Conservation (phyloP, 208 protist species). For the Angomonas ambiguus region DNA sequence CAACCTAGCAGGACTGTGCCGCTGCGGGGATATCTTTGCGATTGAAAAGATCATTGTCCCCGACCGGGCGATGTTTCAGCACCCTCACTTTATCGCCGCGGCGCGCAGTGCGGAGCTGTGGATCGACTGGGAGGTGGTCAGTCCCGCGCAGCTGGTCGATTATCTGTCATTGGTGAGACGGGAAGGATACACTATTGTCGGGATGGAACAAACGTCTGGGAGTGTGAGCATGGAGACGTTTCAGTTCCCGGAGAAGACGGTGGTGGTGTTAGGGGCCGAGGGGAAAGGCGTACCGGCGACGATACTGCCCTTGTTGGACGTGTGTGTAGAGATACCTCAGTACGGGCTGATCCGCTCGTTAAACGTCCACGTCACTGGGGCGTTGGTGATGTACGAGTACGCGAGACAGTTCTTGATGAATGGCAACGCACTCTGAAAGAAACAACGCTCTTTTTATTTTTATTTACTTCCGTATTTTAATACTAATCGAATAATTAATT, state of each 20-base stretch:
- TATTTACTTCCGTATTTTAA: constrained; percentile 12
- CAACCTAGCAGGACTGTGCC: constrained; percentile 86
- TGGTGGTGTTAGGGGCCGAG: constrained; percentile 84
- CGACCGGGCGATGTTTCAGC: constrained; percentile 71
- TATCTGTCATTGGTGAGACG: constrained; percentile 59
- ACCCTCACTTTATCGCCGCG: constrained; percentile 85
- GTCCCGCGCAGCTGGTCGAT: constrained; percentile 34
- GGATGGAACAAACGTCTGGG: constrained; percentile 86
- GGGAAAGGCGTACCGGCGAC: constrained; percentile 85
- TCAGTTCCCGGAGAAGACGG: constrained; percentile 57
- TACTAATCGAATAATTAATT: neutral
- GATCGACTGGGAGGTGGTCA: constrained; percentile 79
- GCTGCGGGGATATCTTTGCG: constrained; percentile 87
- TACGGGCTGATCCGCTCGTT: constrained; percentile 88
- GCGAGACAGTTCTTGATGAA: constrained; percentile 83
- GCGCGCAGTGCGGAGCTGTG: constrained; percentile 88
- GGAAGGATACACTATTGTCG: constrained; percentile 83
- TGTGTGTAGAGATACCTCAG: constrained; percentile 91
- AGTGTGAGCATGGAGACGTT: constrained; percentile 75
- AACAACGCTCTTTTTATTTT: constrained; percentile 14
- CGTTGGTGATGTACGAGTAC: constrained; percentile 91
- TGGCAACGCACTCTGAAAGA: neutral
- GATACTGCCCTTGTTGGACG: constrained; percentile 72
- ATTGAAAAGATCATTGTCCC: constrained; percentile 75
- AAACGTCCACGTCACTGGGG: constrained; percentile 91